Percentiles rank a stretch among this genome's conserved stretches.
Conservation (phyloP, 306 rosid genomes). For the Fagus crenata region DNA sequence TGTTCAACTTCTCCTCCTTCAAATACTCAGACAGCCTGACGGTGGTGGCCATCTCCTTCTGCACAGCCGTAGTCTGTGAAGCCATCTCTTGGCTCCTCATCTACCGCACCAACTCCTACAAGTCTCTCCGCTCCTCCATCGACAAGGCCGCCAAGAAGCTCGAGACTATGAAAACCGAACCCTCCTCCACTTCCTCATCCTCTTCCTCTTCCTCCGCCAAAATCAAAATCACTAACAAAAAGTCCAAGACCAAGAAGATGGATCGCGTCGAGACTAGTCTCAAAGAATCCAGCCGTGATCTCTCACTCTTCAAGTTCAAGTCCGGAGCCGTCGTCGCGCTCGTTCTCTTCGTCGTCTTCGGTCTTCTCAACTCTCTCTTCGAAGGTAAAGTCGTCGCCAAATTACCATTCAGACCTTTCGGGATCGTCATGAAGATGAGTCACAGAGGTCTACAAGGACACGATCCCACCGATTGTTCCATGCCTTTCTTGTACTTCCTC, state of each 20-base stretch:
- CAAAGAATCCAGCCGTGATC: slow-evolving; percentile 90
- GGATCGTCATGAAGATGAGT: slow-evolving; percentile 90
- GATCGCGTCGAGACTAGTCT: slow-evolving; percentile 97
- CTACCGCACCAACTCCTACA: slow-evolving; percentile 95
- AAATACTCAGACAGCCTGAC: slow-evolving; percentile 79
- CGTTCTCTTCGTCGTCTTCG: slow-evolving; percentile 96
- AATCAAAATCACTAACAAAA: slow-evolving; percentile 56
- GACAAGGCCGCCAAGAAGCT: slow-evolving; percentile 97
- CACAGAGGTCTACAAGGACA: slow-evolving; percentile 87
- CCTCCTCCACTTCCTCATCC: slow-evolving; percentile 33
- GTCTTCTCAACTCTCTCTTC: slow-evolving; percentile 81
- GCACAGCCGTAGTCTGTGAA: slow-evolving; percentile 91
- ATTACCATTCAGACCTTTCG: slow-evolving; percentile 82
- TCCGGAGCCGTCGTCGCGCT: slow-evolving; percentile 96
- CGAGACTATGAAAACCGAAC: slow-evolving; percentile 90
- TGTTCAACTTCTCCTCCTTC: slow-evolving; percentile 54
- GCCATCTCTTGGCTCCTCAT: slow-evolving; percentile 95
- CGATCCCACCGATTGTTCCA: slow-evolving; percentile 90
- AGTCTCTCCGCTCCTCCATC: slow-evolving; percentile 88
- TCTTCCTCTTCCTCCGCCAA: slow-evolving; percentile 9
- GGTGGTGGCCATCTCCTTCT: slow-evolving; percentile 86
- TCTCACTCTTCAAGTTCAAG: slow-evolving; percentile 93
- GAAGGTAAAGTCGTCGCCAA: slow-evolving; percentile 92
- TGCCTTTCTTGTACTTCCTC: slow-evolving; percentile 92
- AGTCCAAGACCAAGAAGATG: slow-evolving; percentile 93